Conservation (phyloP, 129 eudicot genomes). For the Apium graveolens region DNA sequence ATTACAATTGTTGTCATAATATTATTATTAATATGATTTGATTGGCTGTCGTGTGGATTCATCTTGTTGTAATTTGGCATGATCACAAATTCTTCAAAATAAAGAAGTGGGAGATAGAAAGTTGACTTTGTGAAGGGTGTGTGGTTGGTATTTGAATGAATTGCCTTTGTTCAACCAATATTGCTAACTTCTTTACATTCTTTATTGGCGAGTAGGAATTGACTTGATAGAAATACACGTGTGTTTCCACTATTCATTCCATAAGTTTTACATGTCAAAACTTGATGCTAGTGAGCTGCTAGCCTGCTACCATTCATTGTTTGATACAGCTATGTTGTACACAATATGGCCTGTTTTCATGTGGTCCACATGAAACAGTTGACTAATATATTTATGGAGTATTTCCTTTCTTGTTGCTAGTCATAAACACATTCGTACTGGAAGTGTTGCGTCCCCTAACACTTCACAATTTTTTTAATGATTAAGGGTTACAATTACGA, state of each 20-base stretch:
- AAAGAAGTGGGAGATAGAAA: background rate
- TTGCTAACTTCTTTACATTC: background rate
- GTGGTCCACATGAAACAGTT: too few relatives aligned
- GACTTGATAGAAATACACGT: background rate
- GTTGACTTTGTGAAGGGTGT: background rate
- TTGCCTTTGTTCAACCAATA: background rate
- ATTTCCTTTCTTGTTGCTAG: too few relatives aligned
- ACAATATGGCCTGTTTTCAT: too few relatives aligned
- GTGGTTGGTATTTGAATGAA: background rate
- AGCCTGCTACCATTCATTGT: background rate
- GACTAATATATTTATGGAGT: too few relatives aligned
- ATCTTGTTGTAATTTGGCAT: background rate
- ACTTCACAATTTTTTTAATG: too few relatives aligned
- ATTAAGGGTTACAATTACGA: too few relatives aligned
- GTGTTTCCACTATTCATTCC: background rate
- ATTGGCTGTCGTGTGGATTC: background rate
- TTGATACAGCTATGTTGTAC: too few relatives aligned
- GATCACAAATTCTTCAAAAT: background rate
- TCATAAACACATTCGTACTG: too few relatives aligned
- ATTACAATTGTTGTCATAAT: too few relatives aligned
- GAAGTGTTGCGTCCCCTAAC: too few relatives aligned
- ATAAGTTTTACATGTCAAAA: background rate
- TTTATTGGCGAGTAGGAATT: background rate
- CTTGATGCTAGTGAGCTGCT: background rate
- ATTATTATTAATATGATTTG: background rate